Evolutionary conservation across 2,329 filamentous ascomycete genomes (phyloP).

Genomic region (Lachnellula suecica): DNA sequence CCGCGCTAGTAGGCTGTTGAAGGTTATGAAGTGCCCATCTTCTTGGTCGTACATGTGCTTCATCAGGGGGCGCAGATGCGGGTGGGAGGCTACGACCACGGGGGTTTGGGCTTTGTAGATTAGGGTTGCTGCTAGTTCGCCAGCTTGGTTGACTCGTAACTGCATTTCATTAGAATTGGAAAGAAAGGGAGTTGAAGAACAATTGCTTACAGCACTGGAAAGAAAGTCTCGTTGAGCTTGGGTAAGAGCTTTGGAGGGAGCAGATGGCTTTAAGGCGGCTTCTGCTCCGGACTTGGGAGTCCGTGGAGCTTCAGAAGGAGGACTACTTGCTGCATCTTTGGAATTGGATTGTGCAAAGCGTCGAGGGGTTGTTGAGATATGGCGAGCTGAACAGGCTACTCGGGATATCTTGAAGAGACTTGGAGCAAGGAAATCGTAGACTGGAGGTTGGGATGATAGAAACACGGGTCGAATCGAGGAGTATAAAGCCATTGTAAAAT

Average conservation of each 20-base stretch:
- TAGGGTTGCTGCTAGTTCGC: conserved; percentile 91
- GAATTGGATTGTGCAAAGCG: background rate
- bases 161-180: conserved; percentile 30
- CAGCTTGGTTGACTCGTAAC: conserved; percentile 95
- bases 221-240: conserved; percentile 72
- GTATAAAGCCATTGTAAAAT: conserved; percentile 15
- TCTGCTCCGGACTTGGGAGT: conserved; percentile 35
- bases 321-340: conserved; percentile 5
- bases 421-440: conserved; percentile 40
- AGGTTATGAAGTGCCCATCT: conserved; percentile 79
- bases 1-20: conserved; percentile 78
- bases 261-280: conserved; percentile 14
- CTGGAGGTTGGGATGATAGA: conserved; percentile 18
- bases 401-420: conserved; percentile 27
- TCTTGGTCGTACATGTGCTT: conserved; percentile 98
- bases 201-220: conserved; percentile 61
- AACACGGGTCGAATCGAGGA: conserved; percentile 12
- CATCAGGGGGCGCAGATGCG: conserved; percentile 88
- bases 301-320: conserved; percentile 20
- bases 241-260: conserved; percentile 52
- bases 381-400: conserved; percentile 16
- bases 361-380: conserved; percentile 21
- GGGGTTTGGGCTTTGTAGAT: conserved; percentile 92
- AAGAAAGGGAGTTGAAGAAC: conserved; percentile 1
- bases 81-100: conserved; percentile 74